These are phyloP conservation scores for Phytopythium cucurbitacearum DNA, from an alignment of 352 stramenopile species.

Conservation along the genomic window DNA sequence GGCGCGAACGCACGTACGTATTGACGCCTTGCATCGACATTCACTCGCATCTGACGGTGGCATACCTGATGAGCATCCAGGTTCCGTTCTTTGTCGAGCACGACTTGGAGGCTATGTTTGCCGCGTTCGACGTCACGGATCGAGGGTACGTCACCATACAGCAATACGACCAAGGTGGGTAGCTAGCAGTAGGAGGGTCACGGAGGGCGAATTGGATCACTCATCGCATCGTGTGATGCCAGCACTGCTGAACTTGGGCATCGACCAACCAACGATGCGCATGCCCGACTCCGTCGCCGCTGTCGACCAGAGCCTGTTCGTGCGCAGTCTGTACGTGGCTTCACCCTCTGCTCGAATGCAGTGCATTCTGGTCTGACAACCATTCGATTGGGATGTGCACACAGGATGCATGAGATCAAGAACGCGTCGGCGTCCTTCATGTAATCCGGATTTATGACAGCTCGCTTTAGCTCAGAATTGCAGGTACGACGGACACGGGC, in stretches of 20 bases:
- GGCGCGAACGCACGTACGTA: constrained; percentile 40
- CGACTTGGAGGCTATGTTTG: constrained; percentile 72
- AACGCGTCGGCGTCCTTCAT: constrained; percentile 64
- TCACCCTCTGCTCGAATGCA: neutral
- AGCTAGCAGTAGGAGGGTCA: neutral
- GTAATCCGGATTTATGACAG: constrained; percentile 13
- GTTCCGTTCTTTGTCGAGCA: constrained; percentile 68
- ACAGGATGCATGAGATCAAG: constrained; percentile 65
- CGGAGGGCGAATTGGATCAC: no score
- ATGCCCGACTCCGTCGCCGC: constrained; percentile 55
- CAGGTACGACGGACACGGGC: constrained; percentile 45
- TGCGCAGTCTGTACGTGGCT: constrained; percentile 55
- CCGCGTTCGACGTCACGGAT: constrained; percentile 69
- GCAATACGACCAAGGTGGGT: constrained; percentile 66
- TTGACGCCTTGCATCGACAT: neutral
- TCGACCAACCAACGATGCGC: constrained; percentile 56
- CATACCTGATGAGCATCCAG: constrained; percentile 11
- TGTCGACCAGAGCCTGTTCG: constrained; percentile 58
- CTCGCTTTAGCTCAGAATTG: constrained; percentile 27
- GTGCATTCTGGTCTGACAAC: neutral
- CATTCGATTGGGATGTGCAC: neutral
- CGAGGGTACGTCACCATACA: constrained; percentile 52
- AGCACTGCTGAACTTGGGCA: constrained; percentile 59
- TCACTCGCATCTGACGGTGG: neutral
- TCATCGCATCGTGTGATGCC: neutral